phyloP scores from a whole-genome alignment of 2,329 filamentous ascomycete genomes.

The Aschersonia sp. region DNA sequence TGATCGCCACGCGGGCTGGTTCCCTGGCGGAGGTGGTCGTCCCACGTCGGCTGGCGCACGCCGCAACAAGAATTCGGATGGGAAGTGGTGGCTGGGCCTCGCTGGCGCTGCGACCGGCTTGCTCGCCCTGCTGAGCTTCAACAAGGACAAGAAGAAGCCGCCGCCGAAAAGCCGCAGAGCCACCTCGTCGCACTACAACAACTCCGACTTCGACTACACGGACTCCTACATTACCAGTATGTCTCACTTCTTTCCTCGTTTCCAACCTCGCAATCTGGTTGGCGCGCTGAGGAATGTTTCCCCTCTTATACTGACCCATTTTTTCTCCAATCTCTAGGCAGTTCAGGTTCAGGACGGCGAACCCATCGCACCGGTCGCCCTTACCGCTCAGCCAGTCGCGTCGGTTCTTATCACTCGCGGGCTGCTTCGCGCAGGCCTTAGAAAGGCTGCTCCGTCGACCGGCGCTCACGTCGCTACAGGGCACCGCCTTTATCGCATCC shows the following conservation, averaged over 20 bases:
- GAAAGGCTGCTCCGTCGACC: slow-evolving; percentile 1
- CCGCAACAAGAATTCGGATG: slow-evolving; percentile 32
- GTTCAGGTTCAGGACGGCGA: slow-evolving; percentile 10
- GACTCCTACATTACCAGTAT: slow-evolving; percentile 34
- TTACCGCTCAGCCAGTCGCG: slow-evolving; percentile 3
- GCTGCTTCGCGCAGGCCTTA: slow-evolving; percentile 1
- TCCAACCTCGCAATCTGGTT: too few relatives aligned
- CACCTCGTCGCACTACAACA: slow-evolving; percentile 28
- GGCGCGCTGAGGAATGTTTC: too few relatives aligned
- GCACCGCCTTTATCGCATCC: background rate
- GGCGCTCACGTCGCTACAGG: background rate
- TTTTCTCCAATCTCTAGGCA: slow-evolving; percentile 4
- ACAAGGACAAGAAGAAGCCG: slow-evolving; percentile 32
- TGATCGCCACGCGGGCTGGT: slow-evolving; percentile 42
- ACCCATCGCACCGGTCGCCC: slow-evolving; percentile 4
- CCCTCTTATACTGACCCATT: background rate
- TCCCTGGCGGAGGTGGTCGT: slow-evolving; percentile 22
- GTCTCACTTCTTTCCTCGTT: slow-evolving; percentile 12
- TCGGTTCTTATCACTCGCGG: slow-evolving; percentile 3
- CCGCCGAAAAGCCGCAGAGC: background rate
- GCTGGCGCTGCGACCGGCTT: slow-evolving; percentile 36
- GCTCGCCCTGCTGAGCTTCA: slow-evolving; percentile 37
- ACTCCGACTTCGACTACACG: slow-evolving; percentile 40
- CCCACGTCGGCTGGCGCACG: slow-evolving; percentile 23
- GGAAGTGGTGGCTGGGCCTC: slow-evolving; percentile 37